A percentile compares a stretch with the other conserved stretches of the same genome.
Evolutionary conservation across 2,329 filamentous ascomycete genomes (phyloP).

Genomic region (Talaromyces sp.): DNA sequence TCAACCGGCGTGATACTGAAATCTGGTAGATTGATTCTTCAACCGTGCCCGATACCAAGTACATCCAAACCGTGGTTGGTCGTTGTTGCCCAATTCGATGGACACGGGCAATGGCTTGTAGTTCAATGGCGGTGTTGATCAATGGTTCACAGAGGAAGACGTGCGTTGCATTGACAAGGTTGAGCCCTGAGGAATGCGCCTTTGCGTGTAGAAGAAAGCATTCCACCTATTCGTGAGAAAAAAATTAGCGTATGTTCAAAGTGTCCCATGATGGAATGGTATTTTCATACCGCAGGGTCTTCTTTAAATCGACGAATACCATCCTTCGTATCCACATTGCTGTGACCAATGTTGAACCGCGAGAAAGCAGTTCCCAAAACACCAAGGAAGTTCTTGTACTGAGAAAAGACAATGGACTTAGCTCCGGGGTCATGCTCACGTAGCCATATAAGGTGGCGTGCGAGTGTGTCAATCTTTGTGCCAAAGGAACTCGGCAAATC

Average conservation of each 20-base stretch:
- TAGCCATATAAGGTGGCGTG: slow-evolving; percentile 79
- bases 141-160: slow-evolving; percentile 93
- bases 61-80: slow-evolving; percentile 91
- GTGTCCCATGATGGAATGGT: background rate
- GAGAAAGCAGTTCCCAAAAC: slow-evolving; percentile 67
- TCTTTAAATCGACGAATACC: slow-evolving; percentile 73
- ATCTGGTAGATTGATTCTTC: slow-evolving; percentile 89
- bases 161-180: slow-evolving; percentile 86
- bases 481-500: slow-evolving; percentile 71
- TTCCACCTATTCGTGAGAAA: slow-evolving; percentile 50
- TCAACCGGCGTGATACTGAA: slow-evolving; percentile 70
- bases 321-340: slow-evolving; percentile 61
- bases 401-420: slow-evolving; percentile 92
- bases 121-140: slow-evolving; percentile 85
- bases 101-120: slow-evolving; percentile 91
- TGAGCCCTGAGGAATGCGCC: slow-evolving; percentile 81
- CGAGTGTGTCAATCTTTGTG: slow-evolving; percentile 81
- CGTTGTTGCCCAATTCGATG: slow-evolving; percentile 88
- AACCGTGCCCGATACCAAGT: slow-evolving; percentile 83
- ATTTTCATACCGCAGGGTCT: slow-evolving; percentile 50
- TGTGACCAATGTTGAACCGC: slow-evolving; percentile 66
- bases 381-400: slow-evolving; percentile 75
- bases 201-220: slow-evolving; percentile 87
- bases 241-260: slow-evolving; percentile 15
- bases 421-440: slow-evolving; percentile 76